Conservation (phyloP, 1,284 basidiomycete genomes). For the Ceratobasidium sp. region DNA sequence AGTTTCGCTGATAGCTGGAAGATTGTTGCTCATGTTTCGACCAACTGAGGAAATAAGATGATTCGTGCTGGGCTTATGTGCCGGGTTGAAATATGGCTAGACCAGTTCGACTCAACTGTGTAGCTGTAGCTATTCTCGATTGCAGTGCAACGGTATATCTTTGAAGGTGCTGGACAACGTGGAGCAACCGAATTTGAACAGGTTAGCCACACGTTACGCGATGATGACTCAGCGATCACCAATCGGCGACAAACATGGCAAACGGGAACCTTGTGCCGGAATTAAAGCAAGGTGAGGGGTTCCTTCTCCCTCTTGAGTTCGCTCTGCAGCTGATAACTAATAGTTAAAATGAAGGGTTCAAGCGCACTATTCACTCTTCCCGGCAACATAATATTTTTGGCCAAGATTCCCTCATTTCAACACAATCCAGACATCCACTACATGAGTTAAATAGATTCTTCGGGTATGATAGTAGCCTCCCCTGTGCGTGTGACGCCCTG, state of each 20-base stretch:
- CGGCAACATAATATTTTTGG: neutral
- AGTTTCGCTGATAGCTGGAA: neutral
- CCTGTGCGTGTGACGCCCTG: slow-evolving; percentile 7
- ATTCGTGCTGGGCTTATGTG: too few species aligned
- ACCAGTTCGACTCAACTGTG: too few species aligned
- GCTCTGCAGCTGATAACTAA: neutral
- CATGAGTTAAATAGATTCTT: neutral
- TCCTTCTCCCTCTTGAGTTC: neutral
- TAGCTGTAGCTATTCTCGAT: neutral
- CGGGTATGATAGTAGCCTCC: slow-evolving; percentile 12
- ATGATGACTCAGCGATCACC: slow-evolving; percentile 6
- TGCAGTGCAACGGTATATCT: neutral
- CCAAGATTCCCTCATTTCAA: neutral
- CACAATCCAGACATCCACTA: neutral
- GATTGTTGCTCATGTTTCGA: neutral
- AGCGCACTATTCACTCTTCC: neutral
- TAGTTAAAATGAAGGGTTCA: neutral
- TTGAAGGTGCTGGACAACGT: neutral
- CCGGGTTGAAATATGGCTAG: neutral
- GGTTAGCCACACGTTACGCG: slow-evolving; percentile 6
- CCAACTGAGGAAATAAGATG: too few species aligned
- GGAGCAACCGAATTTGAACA: neutral
- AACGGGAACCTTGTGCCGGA: too few species aligned
- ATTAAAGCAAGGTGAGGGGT: too few species aligned
- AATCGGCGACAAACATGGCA: too few species aligned